Evolutionary conservation across 2,329 filamentous ascomycete species (phyloP).

Genomic region (Coniochaeta ligniaria): DNA sequence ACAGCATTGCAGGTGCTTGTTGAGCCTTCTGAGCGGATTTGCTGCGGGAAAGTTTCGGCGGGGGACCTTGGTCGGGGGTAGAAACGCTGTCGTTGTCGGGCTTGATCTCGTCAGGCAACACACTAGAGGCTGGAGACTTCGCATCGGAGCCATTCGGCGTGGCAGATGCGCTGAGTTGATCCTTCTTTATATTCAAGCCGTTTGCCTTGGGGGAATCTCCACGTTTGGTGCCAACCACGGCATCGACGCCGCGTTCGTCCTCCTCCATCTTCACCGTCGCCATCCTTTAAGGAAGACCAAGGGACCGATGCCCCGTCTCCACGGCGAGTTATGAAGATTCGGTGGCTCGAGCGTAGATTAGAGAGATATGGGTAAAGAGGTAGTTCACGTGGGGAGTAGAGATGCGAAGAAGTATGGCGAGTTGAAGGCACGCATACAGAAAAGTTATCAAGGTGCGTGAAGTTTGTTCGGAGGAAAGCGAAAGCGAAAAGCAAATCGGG

Average conservation of each 20-base stretch:
- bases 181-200: slow-evolving; percentile 30
- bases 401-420: not conserved
- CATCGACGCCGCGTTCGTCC: slow-evolving; percentile 15
- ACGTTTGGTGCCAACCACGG: slow-evolving; percentile 26
- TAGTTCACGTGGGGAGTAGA: not conserved
- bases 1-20: slow-evolving; percentile 47
- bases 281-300: not conserved
- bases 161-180: slow-evolving; percentile 27
- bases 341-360: not conserved
- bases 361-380: not conserved
- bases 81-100: slow-evolving; percentile 39
- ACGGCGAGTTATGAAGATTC: not conserved
- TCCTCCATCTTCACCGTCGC: slow-evolving; percentile 16
- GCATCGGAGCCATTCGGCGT: slow-evolving; percentile 32
- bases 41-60: slow-evolving; percentile 60
- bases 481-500: not conserved
- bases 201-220: slow-evolving; percentile 30
- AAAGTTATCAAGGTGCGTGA: not conserved
- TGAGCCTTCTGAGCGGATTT: slow-evolving; percentile 65
- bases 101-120: slow-evolving; percentile 38
- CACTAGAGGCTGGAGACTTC: slow-evolving; percentile 30
- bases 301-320: not conserved
- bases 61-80: slow-evolving; percentile 43
- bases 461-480: not conserved
- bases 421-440: not conserved